Percentiles rank a stretch among this genome's conserved stretches.
These are phyloP conservation scores for Hsuehochloa calcarea DNA, from an alignment of 176 grass and related monocot species.

Conservation along the genomic window DNA sequence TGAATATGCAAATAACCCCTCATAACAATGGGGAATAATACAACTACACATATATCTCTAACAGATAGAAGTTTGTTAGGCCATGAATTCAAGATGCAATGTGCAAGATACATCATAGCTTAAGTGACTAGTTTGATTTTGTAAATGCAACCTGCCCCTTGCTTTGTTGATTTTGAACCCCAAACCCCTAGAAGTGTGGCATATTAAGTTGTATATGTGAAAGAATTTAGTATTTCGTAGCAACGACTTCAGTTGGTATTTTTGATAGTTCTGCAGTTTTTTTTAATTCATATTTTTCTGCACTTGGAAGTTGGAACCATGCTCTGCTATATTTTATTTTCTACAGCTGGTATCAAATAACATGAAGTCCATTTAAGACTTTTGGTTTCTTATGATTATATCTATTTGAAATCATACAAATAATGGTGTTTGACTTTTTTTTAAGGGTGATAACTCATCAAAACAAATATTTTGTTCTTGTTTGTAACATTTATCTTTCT, in stretches of 20 bases:
- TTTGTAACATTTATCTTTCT: background rate
- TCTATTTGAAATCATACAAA: background rate
- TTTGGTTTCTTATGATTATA: background rate
- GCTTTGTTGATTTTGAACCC: background rate
- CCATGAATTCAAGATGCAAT: background rate
- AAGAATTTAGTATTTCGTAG: background rate
- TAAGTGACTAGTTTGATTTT: background rate
- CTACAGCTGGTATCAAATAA: background rate
- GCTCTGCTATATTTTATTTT: constrained; percentile 2
- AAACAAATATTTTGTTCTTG: background rate
- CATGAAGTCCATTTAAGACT: background rate
- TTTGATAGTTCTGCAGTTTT: background rate
- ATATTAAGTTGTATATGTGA: background rate
- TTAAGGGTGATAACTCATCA: background rate
- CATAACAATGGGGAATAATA: too few species aligned
- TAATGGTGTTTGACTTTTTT: background rate
- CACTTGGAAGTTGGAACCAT: background rate
- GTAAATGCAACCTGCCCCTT: background rate
- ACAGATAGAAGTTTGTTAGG: background rate
- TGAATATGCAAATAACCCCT: too few species aligned
- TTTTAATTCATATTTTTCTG: background rate
- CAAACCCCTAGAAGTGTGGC: background rate
- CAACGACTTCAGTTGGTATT: background rate
- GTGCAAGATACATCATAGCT: background rate
- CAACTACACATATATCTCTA: too few species aligned